Evolutionary conservation across 2,329 filamentous ascomycete species (phyloP).

Genomic region (Hypoxylon sp.): DNA sequence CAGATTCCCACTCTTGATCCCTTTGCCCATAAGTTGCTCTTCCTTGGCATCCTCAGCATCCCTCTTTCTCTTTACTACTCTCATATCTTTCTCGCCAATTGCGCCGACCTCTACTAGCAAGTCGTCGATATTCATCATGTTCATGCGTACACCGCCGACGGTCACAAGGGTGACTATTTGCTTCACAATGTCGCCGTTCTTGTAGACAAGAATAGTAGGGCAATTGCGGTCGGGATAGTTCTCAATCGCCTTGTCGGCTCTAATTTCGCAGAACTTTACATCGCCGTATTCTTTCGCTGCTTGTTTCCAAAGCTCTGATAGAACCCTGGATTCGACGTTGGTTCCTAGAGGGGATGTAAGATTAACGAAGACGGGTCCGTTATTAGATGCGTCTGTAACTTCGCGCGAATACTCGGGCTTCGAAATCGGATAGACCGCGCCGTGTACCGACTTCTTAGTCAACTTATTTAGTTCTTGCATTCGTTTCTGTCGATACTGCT

Average conservation of each 20-base stretch:
- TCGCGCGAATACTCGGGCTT: constrained; percentile 94
- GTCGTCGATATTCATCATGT: constrained; percentile 80
- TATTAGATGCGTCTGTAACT: constrained; percentile 88
- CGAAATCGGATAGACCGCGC: constrained; percentile 90
- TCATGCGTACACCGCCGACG: constrained; percentile 77
- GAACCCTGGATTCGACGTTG: constrained; percentile 85
- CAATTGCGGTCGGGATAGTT: constrained; percentile 96
- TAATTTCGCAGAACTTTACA: constrained; percentile 97
- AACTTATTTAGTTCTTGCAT: constrained; percentile 83
- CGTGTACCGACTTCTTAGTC: constrained; percentile 82
- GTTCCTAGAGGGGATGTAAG: constrained; percentile 81
- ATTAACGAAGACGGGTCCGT: constrained; percentile 78
- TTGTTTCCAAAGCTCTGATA: constrained; percentile 87
- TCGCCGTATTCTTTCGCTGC: constrained; percentile 89
- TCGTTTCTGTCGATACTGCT: constrained; percentile 88
- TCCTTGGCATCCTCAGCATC: constrained; percentile 71
- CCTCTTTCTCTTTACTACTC: constrained; percentile 73
- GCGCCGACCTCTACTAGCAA: constrained; percentile 86
- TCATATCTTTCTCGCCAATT: constrained; percentile 80
- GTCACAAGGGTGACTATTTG: constrained; percentile 91
- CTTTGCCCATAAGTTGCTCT: constrained; percentile 64
- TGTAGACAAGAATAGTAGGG: constrained; percentile 92
- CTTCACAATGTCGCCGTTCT: constrained; percentile 89
- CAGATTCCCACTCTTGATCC: constrained; percentile 64
- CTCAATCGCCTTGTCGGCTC: constrained; percentile 92